Evolutionary conservation across 192 early-diverging fungal species (phyloP).

Genomic region (Rhizoclosmatium globosum): DNA sequence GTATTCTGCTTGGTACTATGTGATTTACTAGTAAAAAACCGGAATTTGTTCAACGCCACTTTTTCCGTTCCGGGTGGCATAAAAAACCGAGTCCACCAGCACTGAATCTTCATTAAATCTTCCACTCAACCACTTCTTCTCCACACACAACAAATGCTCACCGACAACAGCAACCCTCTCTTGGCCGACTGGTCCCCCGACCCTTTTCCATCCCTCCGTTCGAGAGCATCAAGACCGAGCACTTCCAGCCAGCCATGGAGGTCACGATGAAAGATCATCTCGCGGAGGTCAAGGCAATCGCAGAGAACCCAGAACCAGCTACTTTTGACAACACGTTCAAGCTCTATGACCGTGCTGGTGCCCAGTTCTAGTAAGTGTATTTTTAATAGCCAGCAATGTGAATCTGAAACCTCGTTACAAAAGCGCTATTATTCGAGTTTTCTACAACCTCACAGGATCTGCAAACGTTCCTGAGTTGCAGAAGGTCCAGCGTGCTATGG

Average conservation of each 20-base stretch:
- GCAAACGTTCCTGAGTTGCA: constrained; percentile 2
- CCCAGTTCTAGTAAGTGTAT: not conserved
- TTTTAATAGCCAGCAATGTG: not conserved
- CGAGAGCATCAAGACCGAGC: not conserved
- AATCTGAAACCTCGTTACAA: not conserved
- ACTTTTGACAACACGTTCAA: constrained; percentile 1
- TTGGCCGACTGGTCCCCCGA: not conserved
- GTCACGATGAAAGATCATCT: not conserved
- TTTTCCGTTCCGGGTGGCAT: too few relatives aligned
- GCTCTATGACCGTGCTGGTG: constrained; percentile 3
- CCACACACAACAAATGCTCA: constrained; percentile 10
- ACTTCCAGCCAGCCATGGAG: not conserved
- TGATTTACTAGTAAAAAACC: too few relatives aligned
- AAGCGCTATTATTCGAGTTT: not conserved
- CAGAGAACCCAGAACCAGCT: not conserved
- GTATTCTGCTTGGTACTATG: too few relatives aligned
- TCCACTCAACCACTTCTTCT: too few relatives aligned
- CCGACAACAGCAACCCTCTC: not conserved
- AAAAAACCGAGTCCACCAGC: too few relatives aligned
- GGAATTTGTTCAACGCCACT: too few relatives aligned
- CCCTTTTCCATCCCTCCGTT: not conserved
- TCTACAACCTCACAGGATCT: constrained; percentile 8
- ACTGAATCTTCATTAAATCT: too few relatives aligned
- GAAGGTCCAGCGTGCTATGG: not conserved
- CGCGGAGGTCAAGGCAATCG: not conserved